Percentiles rank a stretch among this genome's conserved stretches.
phyloP scores from a whole-genome alignment of 768 basidiomycete genomes.

The Boletus rubescentipes region DNA sequence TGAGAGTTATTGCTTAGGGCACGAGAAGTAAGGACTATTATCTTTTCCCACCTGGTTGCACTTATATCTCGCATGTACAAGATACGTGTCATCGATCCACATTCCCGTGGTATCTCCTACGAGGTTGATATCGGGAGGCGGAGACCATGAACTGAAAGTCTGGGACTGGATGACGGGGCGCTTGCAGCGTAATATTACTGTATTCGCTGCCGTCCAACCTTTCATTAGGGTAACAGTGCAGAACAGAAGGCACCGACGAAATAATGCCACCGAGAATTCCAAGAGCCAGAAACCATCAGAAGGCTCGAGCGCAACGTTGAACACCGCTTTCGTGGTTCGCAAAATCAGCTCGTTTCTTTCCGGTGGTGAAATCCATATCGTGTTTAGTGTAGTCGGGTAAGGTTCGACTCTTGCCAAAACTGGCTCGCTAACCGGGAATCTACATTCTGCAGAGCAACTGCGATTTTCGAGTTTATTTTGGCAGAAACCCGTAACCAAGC shows the following conservation, averaged over 20 bases:
- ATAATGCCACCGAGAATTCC: conserved; percentile 19
- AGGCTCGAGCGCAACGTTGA: conserved; percentile 17
- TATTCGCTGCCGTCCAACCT: conserved; percentile 48
- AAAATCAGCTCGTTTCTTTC: conserved; percentile 51
- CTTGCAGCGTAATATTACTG: conserved; percentile 48
- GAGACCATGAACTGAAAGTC: conserved; percentile 71
- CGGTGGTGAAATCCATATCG: conserved; percentile 38
- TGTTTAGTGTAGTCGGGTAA: conserved; percentile 78
- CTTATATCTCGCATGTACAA: conserved; percentile 28
- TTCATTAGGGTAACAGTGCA: conserved; percentile 41
- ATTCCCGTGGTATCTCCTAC: conserved; percentile 49
- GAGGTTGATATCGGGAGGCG: conserved; percentile 81
- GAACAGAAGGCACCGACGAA: conserved; percentile 27
- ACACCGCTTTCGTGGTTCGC: conserved; percentile 52
- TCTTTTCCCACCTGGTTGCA: background rate
- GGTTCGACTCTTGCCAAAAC: conserved; percentile 19
- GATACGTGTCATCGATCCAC: conserved; percentile 83
- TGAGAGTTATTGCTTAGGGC: conserved; percentile 85
- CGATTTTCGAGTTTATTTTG: conserved; percentile 55
- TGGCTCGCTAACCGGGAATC: background rate
- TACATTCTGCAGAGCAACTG: conserved; percentile 52
- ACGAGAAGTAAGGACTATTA: conserved; percentile 58
- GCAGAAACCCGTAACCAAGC: conserved; percentile 23
- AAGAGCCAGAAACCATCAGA: background rate
- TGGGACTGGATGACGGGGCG: conserved; percentile 79